These are phyloP conservation scores for Epichloe brachyelytri DNA, from an alignment of 2,329 filamentous ascomycete genomes.

Conservation along the genomic window DNA sequence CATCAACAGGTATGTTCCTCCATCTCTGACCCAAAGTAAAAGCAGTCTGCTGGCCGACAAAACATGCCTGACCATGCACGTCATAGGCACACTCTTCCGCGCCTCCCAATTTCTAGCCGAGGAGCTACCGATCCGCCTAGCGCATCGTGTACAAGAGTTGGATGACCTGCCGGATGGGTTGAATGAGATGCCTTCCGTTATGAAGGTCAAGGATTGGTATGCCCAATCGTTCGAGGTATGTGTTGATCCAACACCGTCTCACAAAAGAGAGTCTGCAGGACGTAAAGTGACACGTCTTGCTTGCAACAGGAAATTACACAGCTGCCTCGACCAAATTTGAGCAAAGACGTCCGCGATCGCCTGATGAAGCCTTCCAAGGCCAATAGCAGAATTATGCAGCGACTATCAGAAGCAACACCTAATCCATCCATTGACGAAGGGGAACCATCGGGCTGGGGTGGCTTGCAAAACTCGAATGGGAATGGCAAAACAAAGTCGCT, in stretches of 20 bases:
- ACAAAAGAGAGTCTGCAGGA: neutral
- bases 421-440: slow-evolving; percentile 83
- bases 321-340: slow-evolving; percentile 64
- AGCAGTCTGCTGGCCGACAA: slow-evolving; percentile 50
- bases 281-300: slow-evolving; percentile 1
- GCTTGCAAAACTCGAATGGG: slow-evolving; percentile 27
- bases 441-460: slow-evolving; percentile 55
- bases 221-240: slow-evolving; percentile 96
- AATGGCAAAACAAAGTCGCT: slow-evolving; percentile 37
- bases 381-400: slow-evolving; percentile 48
- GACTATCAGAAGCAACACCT: slow-evolving; percentile 70
- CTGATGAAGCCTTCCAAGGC: slow-evolving; percentile 55
- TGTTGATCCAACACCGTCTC: neutral
- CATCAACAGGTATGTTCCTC: slow-evolving; percentile 62
- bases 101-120: slow-evolving; percentile 97
- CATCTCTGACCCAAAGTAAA: slow-evolving; percentile 40
- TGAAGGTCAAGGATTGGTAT: slow-evolving; percentile 94
- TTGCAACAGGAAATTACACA: slow-evolving; percentile 73
- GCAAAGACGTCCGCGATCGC: slow-evolving; percentile 62
- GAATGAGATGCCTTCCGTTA: slow-evolving; percentile 95
- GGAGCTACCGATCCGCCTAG: slow-evolving; percentile 91
- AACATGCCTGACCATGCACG: slow-evolving; percentile 5
- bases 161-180: slow-evolving; percentile 86
- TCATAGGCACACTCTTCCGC: slow-evolving; percentile 78
- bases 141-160: slow-evolving; percentile 91